These are phyloP conservation scores for Boletus rubropictus DNA, from an alignment of 768 basidiomycete species.

Conservation along the genomic window DNA sequence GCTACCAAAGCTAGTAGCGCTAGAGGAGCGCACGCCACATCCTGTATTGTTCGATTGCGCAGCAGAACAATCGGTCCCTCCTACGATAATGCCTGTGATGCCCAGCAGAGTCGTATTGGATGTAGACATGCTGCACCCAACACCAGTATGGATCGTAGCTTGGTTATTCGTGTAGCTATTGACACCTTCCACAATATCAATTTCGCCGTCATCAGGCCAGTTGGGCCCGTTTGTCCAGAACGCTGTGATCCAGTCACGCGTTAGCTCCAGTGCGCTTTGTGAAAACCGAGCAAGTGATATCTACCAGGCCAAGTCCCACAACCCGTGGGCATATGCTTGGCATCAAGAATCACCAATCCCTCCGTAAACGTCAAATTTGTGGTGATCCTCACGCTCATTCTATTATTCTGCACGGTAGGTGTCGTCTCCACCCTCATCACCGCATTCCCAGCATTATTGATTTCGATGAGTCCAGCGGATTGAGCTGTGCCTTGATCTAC, in stretches of 20 bases:
- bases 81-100: constrained; percentile 61
- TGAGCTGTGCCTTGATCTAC: constrained; percentile 56
- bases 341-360: constrained; percentile 74
- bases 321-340: constrained; percentile 84
- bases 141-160: constrained; percentile 72
- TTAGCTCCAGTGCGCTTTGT: not conserved
- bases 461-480: constrained; percentile 52
- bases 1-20: constrained; percentile 68
- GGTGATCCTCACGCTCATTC: constrained; percentile 76
- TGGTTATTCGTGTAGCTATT: constrained; percentile 77
- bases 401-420: constrained; percentile 54
- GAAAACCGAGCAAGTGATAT: constrained; percentile 1
- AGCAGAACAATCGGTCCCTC: constrained; percentile 68
- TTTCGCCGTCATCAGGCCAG: constrained; percentile 56
- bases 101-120: constrained; percentile 41
- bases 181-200: constrained; percentile 82
- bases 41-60: constrained; percentile 68
- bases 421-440: constrained; percentile 90
- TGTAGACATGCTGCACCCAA: constrained; percentile 61
- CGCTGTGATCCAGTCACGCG: constrained; percentile 20
- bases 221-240: constrained; percentile 49
- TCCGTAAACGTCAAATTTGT: constrained; percentile 55
- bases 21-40: constrained; percentile 67
- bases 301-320: constrained; percentile 79
- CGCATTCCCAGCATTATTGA: constrained; percentile 70